Evolutionary conservation across 805 yeast genomes (phyloP), one percentile per base, ranked within the genome.

Genomic region (Sugiyamaella chiloensis): DNA sequence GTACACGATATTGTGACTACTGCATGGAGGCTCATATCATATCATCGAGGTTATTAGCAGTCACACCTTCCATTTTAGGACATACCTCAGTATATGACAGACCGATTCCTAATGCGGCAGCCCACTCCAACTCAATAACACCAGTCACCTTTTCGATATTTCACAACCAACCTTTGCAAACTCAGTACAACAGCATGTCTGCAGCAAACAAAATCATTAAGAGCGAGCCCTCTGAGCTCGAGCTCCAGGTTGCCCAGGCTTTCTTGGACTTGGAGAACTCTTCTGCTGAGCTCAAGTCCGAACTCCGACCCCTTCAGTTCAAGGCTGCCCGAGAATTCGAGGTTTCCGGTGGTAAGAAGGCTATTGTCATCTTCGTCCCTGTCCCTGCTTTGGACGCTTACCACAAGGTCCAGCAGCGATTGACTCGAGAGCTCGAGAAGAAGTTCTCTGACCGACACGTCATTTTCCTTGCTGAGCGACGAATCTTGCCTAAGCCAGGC

Each of bases 381-480:
- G 95, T 86, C 65, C 97, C 98, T 76, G 83, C 85, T 63, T 88
- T 88, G 91, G 95, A 88, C 84, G 87, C 85, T 78, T 96, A 87
- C 68, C 96, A 90, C 87, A 88, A 85, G 80, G 95, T 91, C 69
- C 99, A 91, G 83, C 69, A 63, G 58, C 68, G 74, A 79, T 85
- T 91, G 74, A 88, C 96, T 80, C 91, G 98, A 80, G 99, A 91
- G 82, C 86, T 91, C 74, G 99, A 91, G 81, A 91, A 91, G 95
- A 91, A 93, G 81, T 93, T 91, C 90, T 95, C 97, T 73, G 99
- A 91, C 83, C 87, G 96, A 76, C 97, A 93, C 75, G 96, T 91
- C 75, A 91, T 93, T 67, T 88, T 91, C 88, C 84, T 91, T 72
- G 98, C 97, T 72, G 98, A 91, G 83, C 88, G 99, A 81, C 88